These are phyloP conservation scores for Astragalus membranaceus DNA, from an alignment of 306 rosid genomes.

Conservation along the genomic window DNA sequence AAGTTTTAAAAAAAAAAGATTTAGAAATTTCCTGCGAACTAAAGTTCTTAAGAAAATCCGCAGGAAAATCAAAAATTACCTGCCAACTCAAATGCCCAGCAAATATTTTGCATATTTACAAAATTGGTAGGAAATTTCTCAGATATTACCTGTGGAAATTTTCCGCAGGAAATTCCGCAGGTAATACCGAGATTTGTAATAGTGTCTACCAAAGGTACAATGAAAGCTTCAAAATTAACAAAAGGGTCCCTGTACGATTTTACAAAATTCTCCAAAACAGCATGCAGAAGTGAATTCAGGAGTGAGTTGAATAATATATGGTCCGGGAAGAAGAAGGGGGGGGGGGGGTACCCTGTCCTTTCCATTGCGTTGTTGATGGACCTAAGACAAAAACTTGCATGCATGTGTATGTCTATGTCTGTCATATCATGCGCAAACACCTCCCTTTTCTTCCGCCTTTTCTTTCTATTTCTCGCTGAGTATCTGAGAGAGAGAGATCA, in stretches of 20 bases:
- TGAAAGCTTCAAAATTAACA: not conserved
- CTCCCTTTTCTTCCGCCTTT: not conserved
- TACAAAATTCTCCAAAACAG: too few relatives aligned
- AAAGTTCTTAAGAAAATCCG: too few relatives aligned
- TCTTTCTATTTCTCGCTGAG: not conserved
- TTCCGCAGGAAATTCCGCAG: too few relatives aligned
- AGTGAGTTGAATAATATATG: not conserved
- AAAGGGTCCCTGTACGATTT: not conserved
- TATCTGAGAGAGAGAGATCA: not conserved
- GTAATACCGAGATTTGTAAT: too few relatives aligned
- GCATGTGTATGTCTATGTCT: slow-evolving; percentile 11
- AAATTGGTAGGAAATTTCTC: too few relatives aligned
- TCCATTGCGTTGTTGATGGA: not conserved
- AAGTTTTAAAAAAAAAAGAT: too few relatives aligned
- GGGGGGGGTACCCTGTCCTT: not conserved
- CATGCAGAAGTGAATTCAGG: too few relatives aligned
- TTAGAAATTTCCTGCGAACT: too few relatives aligned
- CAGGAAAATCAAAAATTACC: too few relatives aligned
- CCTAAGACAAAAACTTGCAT: not conserved
- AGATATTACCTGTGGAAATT: too few relatives aligned
- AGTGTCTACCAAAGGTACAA: not conserved
- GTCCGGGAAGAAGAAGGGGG: not conserved
- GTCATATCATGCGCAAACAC: slow-evolving; percentile 7
- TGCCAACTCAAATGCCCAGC: too few relatives aligned
- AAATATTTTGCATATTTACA: too few relatives aligned